These are phyloP conservation scores for Polytrichum formosum DNA, from an alignment of 225 moss, liverwort and hornwort genomes.

Conservation along the genomic window DNA sequence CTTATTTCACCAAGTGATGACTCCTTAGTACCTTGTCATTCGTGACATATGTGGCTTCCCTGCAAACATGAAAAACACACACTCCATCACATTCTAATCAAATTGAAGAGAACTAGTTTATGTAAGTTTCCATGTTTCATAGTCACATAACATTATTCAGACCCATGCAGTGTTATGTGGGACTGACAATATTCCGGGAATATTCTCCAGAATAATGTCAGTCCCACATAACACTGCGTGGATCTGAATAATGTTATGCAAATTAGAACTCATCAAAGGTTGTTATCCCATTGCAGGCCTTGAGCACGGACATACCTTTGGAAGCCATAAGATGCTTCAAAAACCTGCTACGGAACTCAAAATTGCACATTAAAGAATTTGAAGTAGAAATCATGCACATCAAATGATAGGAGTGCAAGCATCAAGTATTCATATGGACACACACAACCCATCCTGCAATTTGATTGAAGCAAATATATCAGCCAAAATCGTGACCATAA, in stretches of 20 bases:
- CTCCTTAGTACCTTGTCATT: slow-evolving; percentile 23
- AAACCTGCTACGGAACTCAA: too few species aligned
- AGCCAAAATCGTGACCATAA: too few species aligned
- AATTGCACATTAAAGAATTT: too few species aligned
- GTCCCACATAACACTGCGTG: too few species aligned
- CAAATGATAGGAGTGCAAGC: slow-evolving; percentile 4
- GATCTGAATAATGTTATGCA: too few species aligned
- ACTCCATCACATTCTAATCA: background rate
- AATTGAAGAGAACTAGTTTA: background rate
- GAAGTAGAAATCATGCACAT: too few species aligned
- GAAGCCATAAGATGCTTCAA: background rate
- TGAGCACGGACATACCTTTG: background rate
- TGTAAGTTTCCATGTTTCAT: background rate
- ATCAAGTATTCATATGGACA: background rate
- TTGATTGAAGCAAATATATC: too few species aligned
- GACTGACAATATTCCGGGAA: too few species aligned
- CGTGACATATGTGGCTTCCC: slow-evolving; percentile 22
- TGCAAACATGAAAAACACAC: slow-evolving; percentile 13
- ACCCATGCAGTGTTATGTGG: too few species aligned
- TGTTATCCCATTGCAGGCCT: background rate
- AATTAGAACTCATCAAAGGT: background rate
- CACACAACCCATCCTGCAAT: background rate
- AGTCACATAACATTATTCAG: too few species aligned
- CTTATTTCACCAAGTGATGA: too few species aligned
- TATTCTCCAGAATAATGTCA: too few species aligned